Conservation (phyloP, 768 basidiomycete genomes). For the Cystofilobasidium ferigula region DNA sequence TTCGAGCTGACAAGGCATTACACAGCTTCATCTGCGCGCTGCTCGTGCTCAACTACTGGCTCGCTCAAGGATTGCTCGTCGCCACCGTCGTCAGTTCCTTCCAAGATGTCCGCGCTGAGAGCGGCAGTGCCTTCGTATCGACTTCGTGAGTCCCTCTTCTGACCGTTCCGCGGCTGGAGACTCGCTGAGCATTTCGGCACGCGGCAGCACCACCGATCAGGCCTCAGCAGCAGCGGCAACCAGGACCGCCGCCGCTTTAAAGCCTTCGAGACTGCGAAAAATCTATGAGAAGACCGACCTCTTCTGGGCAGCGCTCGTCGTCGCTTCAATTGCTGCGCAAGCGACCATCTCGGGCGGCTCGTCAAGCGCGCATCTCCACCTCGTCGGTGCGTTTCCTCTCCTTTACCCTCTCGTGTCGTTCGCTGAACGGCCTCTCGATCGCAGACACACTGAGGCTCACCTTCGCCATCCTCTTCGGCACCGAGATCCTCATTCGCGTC, state of each 20-base stretch:
- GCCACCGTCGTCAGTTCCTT: conserved; percentile 95
- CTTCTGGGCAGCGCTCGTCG: conserved; percentile 32
- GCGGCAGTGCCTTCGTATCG: conserved; percentile 89
- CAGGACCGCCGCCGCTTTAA: too few relatives aligned
- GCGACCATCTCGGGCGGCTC: conserved; percentile 30
- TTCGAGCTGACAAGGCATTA: too few relatives aligned
- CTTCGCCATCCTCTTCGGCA: conserved; percentile 58
- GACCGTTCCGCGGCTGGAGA: background rate
- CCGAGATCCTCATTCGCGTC: conserved; percentile 73
- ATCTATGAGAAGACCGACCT: conserved; percentile 32
- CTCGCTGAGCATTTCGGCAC: too few relatives aligned
- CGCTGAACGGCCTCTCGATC: too few relatives aligned
- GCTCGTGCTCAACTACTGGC: conserved; percentile 70
- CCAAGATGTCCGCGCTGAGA: conserved; percentile 70
- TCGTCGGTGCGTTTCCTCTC: conserved; percentile 32
- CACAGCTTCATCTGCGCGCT: conserved; percentile 40
- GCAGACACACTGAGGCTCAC: background rate
- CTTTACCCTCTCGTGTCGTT: background rate
- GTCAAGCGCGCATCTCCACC: conserved; percentile 22
- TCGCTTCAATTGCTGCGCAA: conserved; percentile 32
- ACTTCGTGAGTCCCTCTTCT: too few relatives aligned
- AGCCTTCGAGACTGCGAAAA: conserved; percentile 11
- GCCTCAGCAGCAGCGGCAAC: too few relatives aligned
- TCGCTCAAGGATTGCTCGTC: conserved; percentile 54
- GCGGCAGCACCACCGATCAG: too few relatives aligned